Base-by-base conservation (phyloP, 306 rosid species). In the Pterocarpus santalinus region DNA sequence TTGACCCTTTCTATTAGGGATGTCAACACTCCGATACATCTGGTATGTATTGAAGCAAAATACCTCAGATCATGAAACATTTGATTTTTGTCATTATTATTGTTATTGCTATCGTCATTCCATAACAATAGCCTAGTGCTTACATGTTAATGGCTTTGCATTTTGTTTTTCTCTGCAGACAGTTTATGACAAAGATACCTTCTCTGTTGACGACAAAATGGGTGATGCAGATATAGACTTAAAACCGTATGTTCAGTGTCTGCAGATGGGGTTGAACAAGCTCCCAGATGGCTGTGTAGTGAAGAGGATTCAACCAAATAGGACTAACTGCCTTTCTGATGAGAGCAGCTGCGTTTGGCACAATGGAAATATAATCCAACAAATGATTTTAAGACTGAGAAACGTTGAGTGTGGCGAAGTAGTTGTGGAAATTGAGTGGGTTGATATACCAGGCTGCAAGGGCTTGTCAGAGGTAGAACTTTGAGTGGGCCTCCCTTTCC, bases 191-290 rank as follows among this genome's bases (percentile, higher is more conserved):
- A 84, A 85, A 47, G 99, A 95, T 82, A 88, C 89, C 0, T 85
- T 95, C 46, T 85, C 90, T 0, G 70, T 34, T 44, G 98, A 95
- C 67, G 99, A 95, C 81, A 77, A 82, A 78, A 93, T 95, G 98
- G 99, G 99, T 0, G 92, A 92, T 13, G 96, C 98, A 9, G 90
- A 78, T 6, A 80, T 95, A 66, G 98, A 95, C 85, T 78, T 95
- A 33, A 84, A 80, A 73, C 97, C 98, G 14, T 95, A 88, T 67
- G 11, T 82, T 22, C 74, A 89, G 78, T 78, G 92, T 57, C 39
- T 86, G 16, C 65, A 81, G 68, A 81, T 88, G 97, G 89, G 75
- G 0, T 46, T 84, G 87, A 56, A 67, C 13, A 79, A 56, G 13
- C 94, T 90, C 14, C 93, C 94, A n/a, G 76, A 90, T 66, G 99